Base-by-base conservation (phyloP, 129 eudicot genomes). In the Escallonia rubra region DNA sequence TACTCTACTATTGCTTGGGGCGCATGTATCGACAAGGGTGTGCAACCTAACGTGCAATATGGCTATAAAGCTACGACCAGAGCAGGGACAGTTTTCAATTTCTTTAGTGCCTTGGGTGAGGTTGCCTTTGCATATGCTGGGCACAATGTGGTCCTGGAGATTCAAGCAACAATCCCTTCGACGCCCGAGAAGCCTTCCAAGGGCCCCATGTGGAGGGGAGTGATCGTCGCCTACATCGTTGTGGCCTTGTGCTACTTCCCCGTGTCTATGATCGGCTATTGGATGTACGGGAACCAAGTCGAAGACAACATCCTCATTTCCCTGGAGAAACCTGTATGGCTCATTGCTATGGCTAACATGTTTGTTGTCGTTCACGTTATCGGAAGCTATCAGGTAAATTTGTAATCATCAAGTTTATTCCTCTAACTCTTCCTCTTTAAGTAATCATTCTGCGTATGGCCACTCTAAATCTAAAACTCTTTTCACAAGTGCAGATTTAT, bases 61-160 rank as follows among this genome's bases (percentile, higher is more conserved):
- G 70, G 76, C 4, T 73, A 66, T 58, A 66, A 39, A 42, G 69
- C 72, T 4, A 50, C 13, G 6, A 69, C 76, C 4, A 72, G 71
- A 3, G 70, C 78, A 3, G 89, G 76, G 10, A 80, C 76, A 38
- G 78, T 77, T 14, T 80, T 80, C 41, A 63, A 73, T 74, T 80
- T 84, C 83, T 84, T 84, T 59, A 80, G 75, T 67, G 89, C 76
- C 0, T 47, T 84, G 64, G 89, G 89, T 3, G 83, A 70, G 34
- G 82, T 84, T 54, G 89, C 85, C 3, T 84, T 84, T 60, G 86
- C 89, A 11, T 84, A 84, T 60, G 89, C 85, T 4, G 89, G 89
- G 8, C 89, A 84, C 70, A 84, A 84, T 55, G 86, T 80, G 15
- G 89, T 84, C 8, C 43, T 84, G 63, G 89, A 84, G n/a, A 84